phyloP scores from a whole-genome alignment of 352 stramenopile genomes.

The Globisporangium uncinulatum region DNA sequence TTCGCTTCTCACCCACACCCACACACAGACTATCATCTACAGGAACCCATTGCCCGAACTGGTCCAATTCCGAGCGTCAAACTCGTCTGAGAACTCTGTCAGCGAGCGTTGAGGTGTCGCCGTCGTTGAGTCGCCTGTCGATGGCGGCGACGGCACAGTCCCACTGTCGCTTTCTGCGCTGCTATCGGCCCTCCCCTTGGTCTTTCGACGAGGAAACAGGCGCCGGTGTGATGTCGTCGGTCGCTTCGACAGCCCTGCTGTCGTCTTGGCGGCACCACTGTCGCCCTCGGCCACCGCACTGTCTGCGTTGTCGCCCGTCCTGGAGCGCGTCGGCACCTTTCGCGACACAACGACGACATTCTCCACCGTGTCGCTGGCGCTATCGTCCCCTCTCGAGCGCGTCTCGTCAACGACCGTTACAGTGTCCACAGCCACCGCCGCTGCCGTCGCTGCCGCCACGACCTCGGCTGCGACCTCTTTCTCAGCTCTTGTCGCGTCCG shows the following conservation, averaged over 20 bases:
- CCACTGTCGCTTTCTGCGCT: not conserved
- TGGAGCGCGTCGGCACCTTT: not conserved
- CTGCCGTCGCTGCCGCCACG: constrained; percentile 13
- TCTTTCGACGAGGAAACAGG: constrained; percentile 5
- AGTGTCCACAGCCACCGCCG: constrained; percentile 7
- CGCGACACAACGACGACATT: constrained; percentile 6
- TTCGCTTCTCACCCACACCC: not conserved
- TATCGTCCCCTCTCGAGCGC: not conserved
- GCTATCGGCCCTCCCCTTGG: not conserved
- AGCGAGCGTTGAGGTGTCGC: not conserved
- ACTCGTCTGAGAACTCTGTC: constrained; percentile 24
- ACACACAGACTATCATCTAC: constrained; percentile 8
- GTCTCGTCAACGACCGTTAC: constrained; percentile 24
- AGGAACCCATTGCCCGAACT: constrained; percentile 37
- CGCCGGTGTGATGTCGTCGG: constrained; percentile 1
- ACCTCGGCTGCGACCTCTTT: constrained; percentile 15
- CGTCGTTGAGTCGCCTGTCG: not conserved
- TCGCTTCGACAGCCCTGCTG: not conserved
- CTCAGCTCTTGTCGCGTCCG: not conserved
- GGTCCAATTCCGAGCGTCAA: constrained; percentile 36
- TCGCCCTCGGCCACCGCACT: not conserved
- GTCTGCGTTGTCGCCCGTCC: not conserved
- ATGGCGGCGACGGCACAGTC: not conserved
- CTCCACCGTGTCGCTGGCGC: constrained; percentile 1
- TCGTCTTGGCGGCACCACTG: not conserved